Evolutionary conservation across 768 basidiomycete species (phyloP).

Genomic region (Phaffia australis): DNA sequence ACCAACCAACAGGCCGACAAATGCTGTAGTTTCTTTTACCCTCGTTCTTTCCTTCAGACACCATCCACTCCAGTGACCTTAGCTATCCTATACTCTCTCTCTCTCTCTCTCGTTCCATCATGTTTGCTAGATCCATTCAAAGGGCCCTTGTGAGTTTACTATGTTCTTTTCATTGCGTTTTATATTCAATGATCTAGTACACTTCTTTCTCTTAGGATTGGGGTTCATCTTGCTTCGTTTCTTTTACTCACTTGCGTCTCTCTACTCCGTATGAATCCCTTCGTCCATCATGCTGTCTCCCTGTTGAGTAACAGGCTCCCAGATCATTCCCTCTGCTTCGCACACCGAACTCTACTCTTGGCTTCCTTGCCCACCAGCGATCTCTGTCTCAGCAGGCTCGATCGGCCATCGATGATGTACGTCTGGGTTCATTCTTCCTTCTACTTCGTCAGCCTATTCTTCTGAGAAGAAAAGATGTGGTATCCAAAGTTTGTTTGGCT

Average conservation of each 20-base stretch:
- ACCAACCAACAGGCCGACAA: too few species aligned
- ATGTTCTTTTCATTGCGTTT: background rate
- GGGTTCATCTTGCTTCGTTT: background rate
- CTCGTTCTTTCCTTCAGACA: too few species aligned
- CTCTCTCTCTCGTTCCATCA: background rate
- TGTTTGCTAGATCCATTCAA: conserved; percentile 18
- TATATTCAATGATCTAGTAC: too few species aligned
- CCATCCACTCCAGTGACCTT: too few species aligned
- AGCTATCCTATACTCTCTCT: background rate
- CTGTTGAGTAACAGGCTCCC: background rate
- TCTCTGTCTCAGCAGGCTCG: background rate
- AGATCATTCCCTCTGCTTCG: background rate
- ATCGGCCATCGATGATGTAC: conserved; percentile 12
- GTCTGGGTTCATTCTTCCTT: background rate
- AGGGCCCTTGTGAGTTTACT: background rate
- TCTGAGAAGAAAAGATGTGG: background rate
- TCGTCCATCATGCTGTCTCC: background rate
- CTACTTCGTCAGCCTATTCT: background rate
- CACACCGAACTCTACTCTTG: background rate
- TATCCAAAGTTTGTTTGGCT: background rate
- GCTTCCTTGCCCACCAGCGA: background rate
- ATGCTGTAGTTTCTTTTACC: too few species aligned
- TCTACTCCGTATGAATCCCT: too few species aligned
- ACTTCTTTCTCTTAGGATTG: background rate
- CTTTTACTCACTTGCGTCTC: conserved; percentile 6